A percentile compares a stretch with the other conserved stretches of the same genome.
Evolutionary conservation across 345 rosid genomes (phyloP).

Genomic region (Turnera subulata): DNA sequence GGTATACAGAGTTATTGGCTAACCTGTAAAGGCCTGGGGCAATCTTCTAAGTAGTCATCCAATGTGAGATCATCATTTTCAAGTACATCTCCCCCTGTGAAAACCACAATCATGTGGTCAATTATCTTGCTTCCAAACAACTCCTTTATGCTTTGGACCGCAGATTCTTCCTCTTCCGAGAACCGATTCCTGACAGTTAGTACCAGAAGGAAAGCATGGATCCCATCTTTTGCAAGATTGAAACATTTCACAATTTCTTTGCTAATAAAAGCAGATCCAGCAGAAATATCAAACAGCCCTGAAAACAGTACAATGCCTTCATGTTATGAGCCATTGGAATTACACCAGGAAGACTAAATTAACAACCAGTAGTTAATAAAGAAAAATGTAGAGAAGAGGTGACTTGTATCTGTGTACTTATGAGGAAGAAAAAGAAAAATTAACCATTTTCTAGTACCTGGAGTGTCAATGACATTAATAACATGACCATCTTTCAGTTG

Average conservation of each 20-base stretch:
- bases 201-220: slow-evolving; percentile 73
- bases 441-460: slow-evolving; percentile 39
- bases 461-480: slow-evolving; percentile 86
- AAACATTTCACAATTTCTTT: slow-evolving; percentile 84
- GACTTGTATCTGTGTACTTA: too few relatives aligned
- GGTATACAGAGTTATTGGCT: background rate
- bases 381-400: too few relatives aligned
- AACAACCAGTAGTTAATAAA: too few relatives aligned
- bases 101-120: slow-evolving; percentile 81
- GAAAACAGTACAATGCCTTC: slow-evolving; percentile 4
- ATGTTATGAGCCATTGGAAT: too few relatives aligned
- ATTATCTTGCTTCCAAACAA: slow-evolving; percentile 71
- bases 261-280: slow-evolving; percentile 56
- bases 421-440: too few relatives aligned
- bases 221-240: slow-evolving; percentile 79
- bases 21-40: slow-evolving; percentile 79
- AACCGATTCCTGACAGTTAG: slow-evolving; percentile 64
- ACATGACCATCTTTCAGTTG: slow-evolving; percentile 54
- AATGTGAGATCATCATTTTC: slow-evolving; percentile 75
- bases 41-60: slow-evolving; percentile 62
- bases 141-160: slow-evolving; percentile 58
- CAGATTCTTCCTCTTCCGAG: slow-evolving; percentile 69
- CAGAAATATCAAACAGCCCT: slow-evolving; percentile 84
- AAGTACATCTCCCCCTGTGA: slow-evolving; percentile 90
- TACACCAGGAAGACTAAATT: too few relatives aligned